phyloP scores from a whole-genome alignment of 345 rosid genomes.

The Eucalyptus erythrocorys region DNA sequence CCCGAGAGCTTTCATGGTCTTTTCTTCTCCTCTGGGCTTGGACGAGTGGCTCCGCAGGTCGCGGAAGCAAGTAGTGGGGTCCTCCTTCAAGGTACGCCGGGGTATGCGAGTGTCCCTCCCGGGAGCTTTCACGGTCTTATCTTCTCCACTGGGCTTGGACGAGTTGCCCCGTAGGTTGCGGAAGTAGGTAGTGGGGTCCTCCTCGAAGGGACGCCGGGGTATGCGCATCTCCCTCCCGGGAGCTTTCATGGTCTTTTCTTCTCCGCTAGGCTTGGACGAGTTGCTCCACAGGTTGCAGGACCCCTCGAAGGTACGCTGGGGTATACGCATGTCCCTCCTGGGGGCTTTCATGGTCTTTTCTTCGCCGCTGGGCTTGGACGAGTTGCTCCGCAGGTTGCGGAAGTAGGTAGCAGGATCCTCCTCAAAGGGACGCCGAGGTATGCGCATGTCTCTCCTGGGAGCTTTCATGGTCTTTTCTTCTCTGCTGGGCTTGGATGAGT shows the following conservation, averaged over 20 bases:
- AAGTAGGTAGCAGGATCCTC: not conserved
- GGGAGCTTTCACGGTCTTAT: constrained; percentile 2
- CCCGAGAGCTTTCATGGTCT: too few species aligned
- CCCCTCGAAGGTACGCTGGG: too few species aligned
- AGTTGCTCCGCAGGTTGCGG: too few species aligned
- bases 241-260: too few species aligned
- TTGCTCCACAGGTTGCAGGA: too few species aligned
- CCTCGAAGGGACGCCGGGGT: not conserved
- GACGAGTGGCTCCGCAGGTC: too few species aligned
- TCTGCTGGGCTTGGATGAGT: not conserved
- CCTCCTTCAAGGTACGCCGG: not conserved
- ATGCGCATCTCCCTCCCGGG: too few species aligned
- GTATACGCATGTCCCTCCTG: too few species aligned
- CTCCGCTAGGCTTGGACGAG: too few species aligned
- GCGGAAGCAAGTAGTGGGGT: not conserved
- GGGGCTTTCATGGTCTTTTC: too few species aligned
- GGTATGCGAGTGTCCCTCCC: not conserved
- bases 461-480: constrained; percentile 2
- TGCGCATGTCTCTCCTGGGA: not conserved
- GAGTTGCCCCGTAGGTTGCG: not conserved
- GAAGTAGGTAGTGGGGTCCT: not conserved
- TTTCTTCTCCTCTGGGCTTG: too few species aligned
- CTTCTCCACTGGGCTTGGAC: not conserved
- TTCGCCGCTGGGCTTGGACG: too few species aligned
- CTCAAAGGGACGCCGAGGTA: not conserved